Evolutionary conservation across 768 basidiomycete species (phyloP).

Genomic region (Thelephora aurantiotincta): DNA sequence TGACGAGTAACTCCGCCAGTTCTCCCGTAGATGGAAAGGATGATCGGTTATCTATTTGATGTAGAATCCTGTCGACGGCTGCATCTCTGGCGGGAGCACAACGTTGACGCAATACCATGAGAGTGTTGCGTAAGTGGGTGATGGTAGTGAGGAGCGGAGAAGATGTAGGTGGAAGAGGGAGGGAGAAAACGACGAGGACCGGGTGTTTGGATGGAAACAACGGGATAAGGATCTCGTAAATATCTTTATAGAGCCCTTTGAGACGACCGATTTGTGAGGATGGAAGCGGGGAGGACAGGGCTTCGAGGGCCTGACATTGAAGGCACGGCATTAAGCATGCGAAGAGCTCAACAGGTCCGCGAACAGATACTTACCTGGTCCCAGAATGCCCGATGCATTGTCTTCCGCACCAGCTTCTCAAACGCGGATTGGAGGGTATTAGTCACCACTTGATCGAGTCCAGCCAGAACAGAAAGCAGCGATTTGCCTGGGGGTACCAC

Average conservation of each 20-base stretch:
- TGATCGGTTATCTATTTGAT: conserved; percentile 19
- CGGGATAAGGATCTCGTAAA: conserved; percentile 32
- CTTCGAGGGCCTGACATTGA: conserved; percentile 37
- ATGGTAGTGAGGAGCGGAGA: conserved; percentile 47
- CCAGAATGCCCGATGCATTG: conserved; percentile 60
- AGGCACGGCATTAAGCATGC: conserved; percentile 1
- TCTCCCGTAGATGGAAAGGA: conserved; percentile 10
- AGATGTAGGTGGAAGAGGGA: conserved; percentile 52
- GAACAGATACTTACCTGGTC: conserved; percentile 36
- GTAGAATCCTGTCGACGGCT: conserved; percentile 31
- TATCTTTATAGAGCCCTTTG: conserved; percentile 38
- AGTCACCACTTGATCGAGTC: conserved; percentile 7
- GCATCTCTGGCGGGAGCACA: conserved; percentile 56
- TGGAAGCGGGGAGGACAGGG: conserved; percentile 44
- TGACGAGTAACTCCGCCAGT: conserved; percentile 34
- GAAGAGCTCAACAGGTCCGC: neutral
- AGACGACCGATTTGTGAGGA: conserved; percentile 46
- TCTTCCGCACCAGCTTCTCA: conserved; percentile 31
- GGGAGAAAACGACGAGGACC: conserved; percentile 35
- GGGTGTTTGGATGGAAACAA: conserved; percentile 45
- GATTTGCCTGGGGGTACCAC: conserved; percentile 65
- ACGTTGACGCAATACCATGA: conserved; percentile 37
- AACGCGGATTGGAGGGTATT: conserved; percentile 11
- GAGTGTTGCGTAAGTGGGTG: conserved; percentile 38
- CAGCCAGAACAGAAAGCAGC: conserved; percentile 45